phyloP scores from a whole-genome alignment of 2,329 filamentous ascomycete species.

The Escovopsis weberi region DNA sequence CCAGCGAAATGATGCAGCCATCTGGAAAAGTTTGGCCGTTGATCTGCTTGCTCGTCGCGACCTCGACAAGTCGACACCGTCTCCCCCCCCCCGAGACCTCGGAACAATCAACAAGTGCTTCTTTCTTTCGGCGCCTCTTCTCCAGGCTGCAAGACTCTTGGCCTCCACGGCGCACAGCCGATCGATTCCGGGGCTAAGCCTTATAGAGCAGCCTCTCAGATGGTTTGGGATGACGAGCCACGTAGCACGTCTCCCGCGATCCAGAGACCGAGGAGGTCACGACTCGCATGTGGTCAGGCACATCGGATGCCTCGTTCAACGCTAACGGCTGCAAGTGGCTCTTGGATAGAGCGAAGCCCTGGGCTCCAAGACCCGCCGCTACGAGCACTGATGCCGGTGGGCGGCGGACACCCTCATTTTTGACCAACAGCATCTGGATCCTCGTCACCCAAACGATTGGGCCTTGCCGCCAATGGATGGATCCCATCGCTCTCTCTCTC shows the following conservation, averaged over 20 bases:
- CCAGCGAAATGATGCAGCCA: no score
- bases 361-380: constrained; percentile 2
- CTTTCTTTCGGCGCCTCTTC: no score
- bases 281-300: constrained; percentile 4
- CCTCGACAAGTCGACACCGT: no score
- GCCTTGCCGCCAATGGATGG: not conserved
- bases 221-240: constrained; percentile 18
- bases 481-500: not conserved
- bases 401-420: no score
- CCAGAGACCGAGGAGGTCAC: constrained; percentile 13
- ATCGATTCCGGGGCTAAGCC: constrained; percentile 14
- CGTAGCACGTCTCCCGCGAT: constrained; percentile 19
- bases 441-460: constrained; percentile 5
- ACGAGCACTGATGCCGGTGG: constrained; percentile 1
- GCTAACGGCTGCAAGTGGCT: constrained; percentile 6
- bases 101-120: no score
- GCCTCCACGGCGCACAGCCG: constrained; percentile 5
- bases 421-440: not conserved
- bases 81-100: no score
- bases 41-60: no score
- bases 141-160: no score
- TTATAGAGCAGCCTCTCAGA: constrained; percentile 15
- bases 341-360: not conserved
- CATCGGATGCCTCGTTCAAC: constrained; percentile 7
- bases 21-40: no score